Base-by-base conservation (phyloP, 345 rosid genomes). In the Zanthoxylum bungeanum region DNA sequence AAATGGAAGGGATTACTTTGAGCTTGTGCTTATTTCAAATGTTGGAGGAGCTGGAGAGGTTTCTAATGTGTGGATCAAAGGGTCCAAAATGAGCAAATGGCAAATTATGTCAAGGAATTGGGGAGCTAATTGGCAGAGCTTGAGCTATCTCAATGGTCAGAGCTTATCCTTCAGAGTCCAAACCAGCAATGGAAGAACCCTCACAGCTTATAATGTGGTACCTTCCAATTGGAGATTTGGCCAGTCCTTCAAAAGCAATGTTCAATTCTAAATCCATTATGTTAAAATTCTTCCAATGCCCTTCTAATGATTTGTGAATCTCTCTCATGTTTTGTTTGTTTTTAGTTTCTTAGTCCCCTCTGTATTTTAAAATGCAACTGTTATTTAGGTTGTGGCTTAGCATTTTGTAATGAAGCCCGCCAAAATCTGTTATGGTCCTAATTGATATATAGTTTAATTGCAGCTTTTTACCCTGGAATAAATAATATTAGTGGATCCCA, bases 71-170 rank as follows among this genome's bases (percentile, higher is more conserved):
- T 85, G 86, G 81, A 76, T 91, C 52, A 86, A 75, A 80, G 91
- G 93, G 31, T 89, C 90, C 10, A 83, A 73, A 66, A 64, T 80
- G 50, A 84, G 80, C 17, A 68, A 67, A 61, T 88, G 90, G 90
- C 83, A 86, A 50, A 51, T 57, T 59, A 88, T 91, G 83, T 78
- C 90, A 5, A 88, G 91, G 75, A 91, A 91, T 60, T 91, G 88
- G 91, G 95, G 91, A 31, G 70, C 76, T 9, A 86, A 85, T 34
- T 89, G 90, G 97, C 96, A 87, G 71, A 88, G 96, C 80, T 77
- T 80, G 7, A 80, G 78, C 73, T 84, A 83, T 76, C 86, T 87
- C 47, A 91, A 83, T 5, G 89, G 90, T 4, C 95, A 89, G 73
- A 82, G 81, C 73, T 76, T 89, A 70, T 91, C 91, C 33, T 86